Base-by-base conservation (phyloP, 1,284 basidiomycete genomes). In the Apiotrichum domesticum region DNA sequence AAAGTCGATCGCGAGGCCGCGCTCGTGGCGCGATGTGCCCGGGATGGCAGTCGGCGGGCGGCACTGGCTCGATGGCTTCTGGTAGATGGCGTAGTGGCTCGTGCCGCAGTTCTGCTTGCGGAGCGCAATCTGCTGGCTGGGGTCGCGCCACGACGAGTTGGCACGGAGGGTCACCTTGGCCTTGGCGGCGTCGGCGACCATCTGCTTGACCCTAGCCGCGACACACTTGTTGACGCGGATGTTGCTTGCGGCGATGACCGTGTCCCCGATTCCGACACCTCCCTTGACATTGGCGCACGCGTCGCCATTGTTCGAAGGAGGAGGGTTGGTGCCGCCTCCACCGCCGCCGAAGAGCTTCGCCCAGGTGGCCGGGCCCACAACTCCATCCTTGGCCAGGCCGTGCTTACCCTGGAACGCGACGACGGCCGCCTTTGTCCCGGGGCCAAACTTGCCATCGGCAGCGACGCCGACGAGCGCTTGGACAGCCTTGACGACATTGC, bases 1-100 rank as follows among this genome's bases (percentile, higher is more conserved):
- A 41, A 56, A 52, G 46, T 56, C 55, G 46, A 56, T 35, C 2
- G 55, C 55, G 29, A 56, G 50, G 45, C 55, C 55, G 40, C 55
- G 55, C 46, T 56, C 55, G 50, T 56, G 55, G 21, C 13, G 39
- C n/a, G 1, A 11, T 8, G 11, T 41, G 33, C 55, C 55, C 13
- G 55, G 50, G 8, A 47, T 47, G 15, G 50, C 55, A 2, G 55
- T 52, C 3, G n/a, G 40, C 2, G 55, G 50, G 14, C 6, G 9
- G 50, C 55, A 56, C 44, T 48, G 37, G 11, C 13, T 29, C 4
- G 15, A 37, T 1, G 55, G 50, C 45, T 51, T 56, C 39, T 56
- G 5, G 49, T 56, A 56, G 35, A 56, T 52, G 33, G 34, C 43
- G 34, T 47, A 47, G 34, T 35, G 33, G 21, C 42, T 47, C 7